phyloP scores from a whole-genome alignment of 805 yeast species.

The Metschnikowia amazonensis region DNA sequence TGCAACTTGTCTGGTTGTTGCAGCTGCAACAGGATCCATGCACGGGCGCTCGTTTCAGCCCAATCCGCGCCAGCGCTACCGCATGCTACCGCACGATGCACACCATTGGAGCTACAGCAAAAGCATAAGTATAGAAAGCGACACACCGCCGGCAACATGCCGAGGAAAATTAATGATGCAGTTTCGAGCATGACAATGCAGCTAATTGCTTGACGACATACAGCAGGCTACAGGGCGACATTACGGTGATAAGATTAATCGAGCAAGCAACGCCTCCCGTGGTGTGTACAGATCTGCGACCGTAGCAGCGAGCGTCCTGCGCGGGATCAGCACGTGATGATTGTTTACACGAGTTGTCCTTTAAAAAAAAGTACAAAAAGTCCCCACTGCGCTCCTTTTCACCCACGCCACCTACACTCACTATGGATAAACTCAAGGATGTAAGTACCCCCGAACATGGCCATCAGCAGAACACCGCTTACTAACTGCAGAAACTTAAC shows the following conservation, averaged over 20 bases:
- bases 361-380: conserved; percentile 14
- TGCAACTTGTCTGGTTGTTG: conserved; percentile 1
- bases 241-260: background rate
- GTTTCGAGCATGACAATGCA: no score
- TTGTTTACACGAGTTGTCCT: conserved; percentile 19
- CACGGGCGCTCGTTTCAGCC: conserved; percentile 4
- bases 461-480: background rate
- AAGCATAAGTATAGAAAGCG: background rate
- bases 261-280: background rate
- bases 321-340: conserved; percentile 16
- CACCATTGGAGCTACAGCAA: background rate
- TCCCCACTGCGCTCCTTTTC: conserved; percentile 10
- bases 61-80: background rate
- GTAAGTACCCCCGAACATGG: conserved; percentile 32
- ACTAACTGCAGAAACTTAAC: conserved; percentile 63
- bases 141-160: background rate
- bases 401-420: conserved; percentile 13
- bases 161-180: no score
- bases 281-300: conserved; percentile 1
- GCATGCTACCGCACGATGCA: conserved; percentile 2
- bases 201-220: background rate
- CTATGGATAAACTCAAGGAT: conserved; percentile 60
- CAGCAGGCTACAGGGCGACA: background rate
- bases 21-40: conserved; percentile 5
- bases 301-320: conserved; percentile 3